Evolutionary conservation across 768 basidiomycete species (phyloP).

Genomic region (Mycena belliarum): DNA sequence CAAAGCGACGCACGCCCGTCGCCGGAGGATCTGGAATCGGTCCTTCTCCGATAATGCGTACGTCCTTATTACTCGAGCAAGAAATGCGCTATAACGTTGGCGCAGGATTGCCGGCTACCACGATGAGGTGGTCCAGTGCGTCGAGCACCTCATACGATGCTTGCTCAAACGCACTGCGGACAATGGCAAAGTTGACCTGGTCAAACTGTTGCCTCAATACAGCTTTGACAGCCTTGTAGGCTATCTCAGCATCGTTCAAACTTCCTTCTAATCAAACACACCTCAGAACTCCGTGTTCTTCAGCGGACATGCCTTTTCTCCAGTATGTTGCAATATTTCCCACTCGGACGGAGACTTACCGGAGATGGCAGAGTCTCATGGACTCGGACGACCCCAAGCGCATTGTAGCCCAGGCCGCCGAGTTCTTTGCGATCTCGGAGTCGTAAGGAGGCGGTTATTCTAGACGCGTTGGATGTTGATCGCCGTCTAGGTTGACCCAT

Average conservation of each 20-base stretch:
- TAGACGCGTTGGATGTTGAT: neutral
- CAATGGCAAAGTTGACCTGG: conserved; percentile 1
- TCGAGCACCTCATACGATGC: neutral
- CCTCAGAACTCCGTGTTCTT: conserved; percentile 7
- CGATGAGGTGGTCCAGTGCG: neutral
- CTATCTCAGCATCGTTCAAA: neutral
- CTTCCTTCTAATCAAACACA: neutral
- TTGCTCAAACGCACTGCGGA: neutral
- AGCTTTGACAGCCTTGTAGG: neutral
- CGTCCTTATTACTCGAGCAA: neutral
- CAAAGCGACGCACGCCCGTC: neutral
- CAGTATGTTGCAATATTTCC: neutral
- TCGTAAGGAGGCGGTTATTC: neutral
- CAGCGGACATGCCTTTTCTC: conserved; percentile 7
- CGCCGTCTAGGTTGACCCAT: neutral
- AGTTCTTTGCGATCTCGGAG: neutral
- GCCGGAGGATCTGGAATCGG: conserved; percentile 6
- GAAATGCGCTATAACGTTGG: neutral
- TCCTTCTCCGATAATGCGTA: conserved; percentile 3
- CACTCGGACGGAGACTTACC: no score
- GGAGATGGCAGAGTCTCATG: neutral
- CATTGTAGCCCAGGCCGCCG: neutral
- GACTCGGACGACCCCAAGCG: neutral
- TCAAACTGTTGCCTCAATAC: conserved; percentile 1
- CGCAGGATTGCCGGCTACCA: neutral